A percentile compares a stretch with the other conserved stretches of the same genome.
Conservation (phyloP, 163 green algal species). For the Chlorella variabilis region DNA sequence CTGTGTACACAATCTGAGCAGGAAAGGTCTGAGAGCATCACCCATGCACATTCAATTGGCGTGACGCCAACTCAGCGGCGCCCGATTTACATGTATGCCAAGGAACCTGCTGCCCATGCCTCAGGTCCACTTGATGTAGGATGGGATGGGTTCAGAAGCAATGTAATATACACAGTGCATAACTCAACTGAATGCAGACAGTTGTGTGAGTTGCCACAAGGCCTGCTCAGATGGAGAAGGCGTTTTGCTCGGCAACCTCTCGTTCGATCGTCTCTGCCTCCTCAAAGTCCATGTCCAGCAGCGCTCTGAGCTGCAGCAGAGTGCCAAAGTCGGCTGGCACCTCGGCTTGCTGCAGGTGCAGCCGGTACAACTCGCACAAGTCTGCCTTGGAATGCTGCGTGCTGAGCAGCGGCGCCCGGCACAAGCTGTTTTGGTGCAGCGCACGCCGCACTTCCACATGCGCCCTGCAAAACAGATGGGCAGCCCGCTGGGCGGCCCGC, state of each 20-base stretch:
- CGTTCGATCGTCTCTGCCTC: slow-evolving; percentile 68
- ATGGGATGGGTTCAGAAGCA: too few species aligned
- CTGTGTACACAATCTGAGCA: slow-evolving; percentile 33
- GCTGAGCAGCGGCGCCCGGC: slow-evolving; percentile 67
- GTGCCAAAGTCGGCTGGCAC: slow-evolving; percentile 73
- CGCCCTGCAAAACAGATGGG: slow-evolving; percentile 51
- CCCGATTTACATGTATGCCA: too few species aligned
- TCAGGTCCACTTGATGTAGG: too few species aligned
- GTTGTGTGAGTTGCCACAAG: too few species aligned
- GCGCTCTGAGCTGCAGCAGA: slow-evolving; percentile 67
- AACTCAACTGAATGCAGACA: too few species aligned
- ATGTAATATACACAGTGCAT: too few species aligned
- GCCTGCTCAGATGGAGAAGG: slow-evolving; percentile 71
- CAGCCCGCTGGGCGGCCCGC: too few species aligned
- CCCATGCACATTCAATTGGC: too few species aligned
- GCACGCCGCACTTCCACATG: slow-evolving; percentile 79
- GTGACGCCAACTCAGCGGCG: too few species aligned
- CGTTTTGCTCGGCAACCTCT: slow-evolving; percentile 56
- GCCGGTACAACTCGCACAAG: slow-evolving; percentile 46
- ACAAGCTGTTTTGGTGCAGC: slow-evolving; percentile 75
- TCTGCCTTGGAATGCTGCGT: slow-evolving; percentile 44
- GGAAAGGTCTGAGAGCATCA: too few species aligned
- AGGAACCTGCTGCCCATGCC: too few species aligned
- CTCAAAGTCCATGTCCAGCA: slow-evolving; percentile 65
- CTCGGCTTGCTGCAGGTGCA: slow-evolving; percentile 70